A percentile compares a stretch with the other conserved stretches of the same genome.
Conservation (phyloP, 2,329 filamentous ascomycete species). For the Clarireedia paspali region DNA sequence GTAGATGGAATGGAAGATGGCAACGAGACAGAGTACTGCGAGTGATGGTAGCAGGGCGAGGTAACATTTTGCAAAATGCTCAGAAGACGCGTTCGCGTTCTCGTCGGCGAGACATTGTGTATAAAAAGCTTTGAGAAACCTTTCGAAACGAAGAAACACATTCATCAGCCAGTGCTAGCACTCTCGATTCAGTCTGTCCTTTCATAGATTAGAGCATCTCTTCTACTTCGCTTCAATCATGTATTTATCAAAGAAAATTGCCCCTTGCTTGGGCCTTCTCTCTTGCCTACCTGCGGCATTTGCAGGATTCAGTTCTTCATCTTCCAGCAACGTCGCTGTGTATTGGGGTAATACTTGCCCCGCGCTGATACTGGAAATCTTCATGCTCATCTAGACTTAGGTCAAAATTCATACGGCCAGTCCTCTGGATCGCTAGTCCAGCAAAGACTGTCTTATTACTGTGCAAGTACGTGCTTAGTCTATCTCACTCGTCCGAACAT, state of each 20-base stretch:
- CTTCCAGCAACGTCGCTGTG: constrained; percentile 48
- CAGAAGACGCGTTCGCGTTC: not conserved
- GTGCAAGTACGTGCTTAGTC: constrained; percentile 39
- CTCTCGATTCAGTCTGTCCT: too few species aligned
- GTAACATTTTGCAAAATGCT: not conserved
- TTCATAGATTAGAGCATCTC: too few species aligned
- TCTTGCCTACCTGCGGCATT: constrained; percentile 28
- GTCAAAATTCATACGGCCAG: constrained; percentile 53
- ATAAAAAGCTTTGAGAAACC: not conserved
- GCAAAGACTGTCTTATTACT: constrained; percentile 50
- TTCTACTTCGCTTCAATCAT: not conserved
- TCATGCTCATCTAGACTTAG: constrained; percentile 16
- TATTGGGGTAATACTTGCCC: constrained; percentile 51
- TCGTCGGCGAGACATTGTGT: not conserved
- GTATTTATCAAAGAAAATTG: not conserved
- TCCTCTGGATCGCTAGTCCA: constrained; percentile 40
- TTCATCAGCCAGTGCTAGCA: too few species aligned
- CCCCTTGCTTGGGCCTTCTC: constrained; percentile 25
- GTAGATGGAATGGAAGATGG: not conserved
- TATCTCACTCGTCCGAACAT: not conserved
- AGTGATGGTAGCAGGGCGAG: not conserved
- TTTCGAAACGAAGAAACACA: too few species aligned
- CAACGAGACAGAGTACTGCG: not conserved
- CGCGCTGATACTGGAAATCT: not conserved
- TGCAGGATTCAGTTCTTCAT: constrained; percentile 37